Conservation (phyloP, 495 filamentous ascomycete genomes). For the Aspergillus egyptiacus region DNA sequence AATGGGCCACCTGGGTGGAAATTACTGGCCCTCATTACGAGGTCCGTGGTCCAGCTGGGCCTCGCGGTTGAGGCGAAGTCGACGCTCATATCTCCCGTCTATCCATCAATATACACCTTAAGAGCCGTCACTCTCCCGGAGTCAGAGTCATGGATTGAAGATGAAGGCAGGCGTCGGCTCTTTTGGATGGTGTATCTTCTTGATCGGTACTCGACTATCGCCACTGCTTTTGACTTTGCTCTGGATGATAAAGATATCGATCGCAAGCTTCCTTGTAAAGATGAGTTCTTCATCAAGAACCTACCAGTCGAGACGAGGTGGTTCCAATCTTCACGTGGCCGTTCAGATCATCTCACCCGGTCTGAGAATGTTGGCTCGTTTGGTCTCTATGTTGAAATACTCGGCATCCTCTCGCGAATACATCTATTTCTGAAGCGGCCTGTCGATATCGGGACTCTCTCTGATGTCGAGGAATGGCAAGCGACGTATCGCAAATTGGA, state of each 20-base stretch:
- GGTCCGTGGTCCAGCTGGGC: slow-evolving; percentile 79
- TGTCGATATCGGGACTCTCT: slow-evolving; percentile 76
- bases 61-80: slow-evolving; percentile 75
- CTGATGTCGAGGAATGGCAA: slow-evolving; percentile 86
- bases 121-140: slow-evolving; percentile 77
- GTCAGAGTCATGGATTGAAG: slow-evolving; percentile 77
- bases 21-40: slow-evolving; percentile 76
- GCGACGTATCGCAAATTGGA: slow-evolving; percentile 78
- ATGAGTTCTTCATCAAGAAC: slow-evolving; percentile 79
- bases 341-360: slow-evolving; percentile 58
- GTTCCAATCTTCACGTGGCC: slow-evolving; percentile 54
- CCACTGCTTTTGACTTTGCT: slow-evolving; percentile 85
- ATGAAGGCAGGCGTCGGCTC: slow-evolving; percentile 71
- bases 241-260: slow-evolving; percentile 85
- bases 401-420: slow-evolving; percentile 78
- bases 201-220: slow-evolving; percentile 81
- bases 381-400: slow-evolving; percentile 77
- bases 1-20: slow-evolving; percentile 89
- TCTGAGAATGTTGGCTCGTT: slow-evolving; percentile 81
- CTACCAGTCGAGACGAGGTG: slow-evolving; percentile 76
- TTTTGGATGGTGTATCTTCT: slow-evolving; percentile 94
- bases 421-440: slow-evolving; percentile 81
- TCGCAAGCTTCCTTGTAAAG: slow-evolving; percentile 75
- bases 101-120: slow-evolving; percentile 76
- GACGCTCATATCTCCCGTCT: slow-evolving; percentile 64